These are phyloP conservation scores for Cotoneaster glaucophyllus DNA, from an alignment of 306 rosid species.

Conservation along the genomic window DNA sequence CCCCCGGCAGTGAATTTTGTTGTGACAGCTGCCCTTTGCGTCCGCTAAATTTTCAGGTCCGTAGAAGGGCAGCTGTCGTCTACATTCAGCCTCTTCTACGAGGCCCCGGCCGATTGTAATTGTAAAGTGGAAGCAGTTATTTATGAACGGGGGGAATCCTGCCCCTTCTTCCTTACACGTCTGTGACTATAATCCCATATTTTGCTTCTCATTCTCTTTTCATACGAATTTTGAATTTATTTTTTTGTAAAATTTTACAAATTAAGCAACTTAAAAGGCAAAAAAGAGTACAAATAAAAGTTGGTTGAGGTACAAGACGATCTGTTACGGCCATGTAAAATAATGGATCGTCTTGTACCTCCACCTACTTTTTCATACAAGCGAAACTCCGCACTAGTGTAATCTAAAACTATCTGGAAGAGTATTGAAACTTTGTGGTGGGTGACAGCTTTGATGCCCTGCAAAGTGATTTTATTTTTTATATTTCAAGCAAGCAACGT, in stretches of 20 bases:
- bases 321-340: too few species aligned
- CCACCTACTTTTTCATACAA: too few species aligned
- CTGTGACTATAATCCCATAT: too few species aligned
- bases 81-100: not conserved
- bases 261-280: too few species aligned
- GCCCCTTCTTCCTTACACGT: not conserved
- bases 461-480: too few species aligned
- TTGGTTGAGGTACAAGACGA: too few species aligned
- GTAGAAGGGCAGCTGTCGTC: not conserved
- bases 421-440: too few species aligned
- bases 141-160: not conserved
- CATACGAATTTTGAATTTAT: not conserved
- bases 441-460: too few species aligned
- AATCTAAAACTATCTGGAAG: not conserved
- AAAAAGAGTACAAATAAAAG: too few species aligned
- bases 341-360: too few species aligned
- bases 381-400: fast-evolving
- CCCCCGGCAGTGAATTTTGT: not conserved
- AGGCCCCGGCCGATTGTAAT: not conserved
- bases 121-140: not conserved
- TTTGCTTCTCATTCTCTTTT: not conserved
- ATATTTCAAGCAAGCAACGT: too few species aligned
- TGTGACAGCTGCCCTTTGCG: not conserved
- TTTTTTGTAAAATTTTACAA: too few species aligned
- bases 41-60: not conserved